Conservation (phyloP, 1,139 yeast species). For the Yamadazyma friedrichii region DNA sequence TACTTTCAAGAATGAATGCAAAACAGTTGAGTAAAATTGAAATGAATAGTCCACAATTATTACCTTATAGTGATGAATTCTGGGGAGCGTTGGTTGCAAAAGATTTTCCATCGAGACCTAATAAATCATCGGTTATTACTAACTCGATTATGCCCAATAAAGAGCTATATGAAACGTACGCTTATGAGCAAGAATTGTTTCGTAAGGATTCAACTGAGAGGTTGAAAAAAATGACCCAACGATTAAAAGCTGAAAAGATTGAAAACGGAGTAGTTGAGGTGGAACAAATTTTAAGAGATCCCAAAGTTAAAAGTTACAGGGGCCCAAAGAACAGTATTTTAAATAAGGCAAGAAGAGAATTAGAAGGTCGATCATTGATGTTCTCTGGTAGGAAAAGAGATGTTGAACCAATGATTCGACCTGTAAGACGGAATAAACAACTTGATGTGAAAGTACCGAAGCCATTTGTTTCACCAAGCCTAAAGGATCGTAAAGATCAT, state of each 20-base stretch:
- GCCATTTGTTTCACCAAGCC: not conserved
- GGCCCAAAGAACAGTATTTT: slow-evolving; percentile 28
- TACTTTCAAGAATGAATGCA: slow-evolving; percentile 42
- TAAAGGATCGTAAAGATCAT: not conserved
- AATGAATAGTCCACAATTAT: slow-evolving; percentile 37
- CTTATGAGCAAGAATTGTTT: slow-evolving; percentile 43
- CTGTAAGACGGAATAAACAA: slow-evolving; percentile 1
- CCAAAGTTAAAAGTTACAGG: slow-evolving; percentile 30
- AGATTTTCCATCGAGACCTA: slow-evolving; percentile 51
- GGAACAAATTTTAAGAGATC: slow-evolving; percentile 37
- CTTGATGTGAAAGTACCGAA: not conserved
- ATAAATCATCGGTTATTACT: slow-evolving; percentile 4
- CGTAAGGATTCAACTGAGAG: slow-evolving; percentile 51
- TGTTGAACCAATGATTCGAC: slow-evolving; percentile 23
- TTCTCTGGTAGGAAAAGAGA: slow-evolving; percentile 26
- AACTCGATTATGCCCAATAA: slow-evolving; percentile 35
- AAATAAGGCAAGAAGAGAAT: slow-evolving; percentile 34
- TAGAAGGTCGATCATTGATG: slow-evolving; percentile 33
- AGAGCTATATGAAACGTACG: slow-evolving; percentile 41
- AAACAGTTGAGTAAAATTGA: slow-evolving; percentile 50
- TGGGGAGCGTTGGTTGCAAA: slow-evolving; percentile 46
- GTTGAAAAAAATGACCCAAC: slow-evolving; percentile 43
- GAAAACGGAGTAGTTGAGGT: slow-evolving; percentile 47
- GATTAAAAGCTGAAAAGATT: slow-evolving; percentile 41
- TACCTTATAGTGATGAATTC: slow-evolving; percentile 50